Evolutionary conservation across 208 protist genomes (phyloP), one percentile per base, ranked within the genome.

Genomic region (Tetramitus jugosus): DNA sequence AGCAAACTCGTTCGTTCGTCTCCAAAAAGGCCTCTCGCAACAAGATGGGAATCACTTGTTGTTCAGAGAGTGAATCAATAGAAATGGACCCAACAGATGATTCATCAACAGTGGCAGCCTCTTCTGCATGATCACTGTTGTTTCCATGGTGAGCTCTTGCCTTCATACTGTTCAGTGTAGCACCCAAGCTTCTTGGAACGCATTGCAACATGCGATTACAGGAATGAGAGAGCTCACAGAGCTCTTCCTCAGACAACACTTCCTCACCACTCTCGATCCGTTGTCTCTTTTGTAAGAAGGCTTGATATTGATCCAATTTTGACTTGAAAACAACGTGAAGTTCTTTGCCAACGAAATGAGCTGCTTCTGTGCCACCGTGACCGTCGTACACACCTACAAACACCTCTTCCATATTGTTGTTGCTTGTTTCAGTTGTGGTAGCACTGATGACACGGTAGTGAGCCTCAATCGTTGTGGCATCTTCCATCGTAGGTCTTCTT

Each of bases 11-110:
- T n/a, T 31, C 33, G 49, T 85, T 42, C 0, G 56, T 46, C 10
- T 52, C 40, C 20, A 31, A 23, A 43, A 85, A 85, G 20, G 82
- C 39, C 37, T 78, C 74, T 35, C 80, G 80, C n/a, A 83, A 40
- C 3, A 74, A 39, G 3, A 74, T 6, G 4, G 7, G 67, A 31
- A 74, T 74, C 6, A n/a, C 67, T 29, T 74, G n/a, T 20, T 29
- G 2, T 29, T 35, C 23, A 33, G 26, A 53, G 3, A 74, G 10
- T 26, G 2, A 37, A 8, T 31, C 31, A 45, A 74, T 37, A 14
- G 46, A 39, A 35, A 74, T 46, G 3, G 35, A 0, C 53, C 53
- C 40, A 17, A 39, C 0, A 26, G 42, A 20, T 43, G 20, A 10
- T 69, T 69, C 62, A 2, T 43, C 29, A 31, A 31, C 10, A 31